These are phyloP conservation scores for Tricholoma flavovirens DNA, from an alignment of 768 basidiomycete genomes.

Conservation along the genomic window DNA sequence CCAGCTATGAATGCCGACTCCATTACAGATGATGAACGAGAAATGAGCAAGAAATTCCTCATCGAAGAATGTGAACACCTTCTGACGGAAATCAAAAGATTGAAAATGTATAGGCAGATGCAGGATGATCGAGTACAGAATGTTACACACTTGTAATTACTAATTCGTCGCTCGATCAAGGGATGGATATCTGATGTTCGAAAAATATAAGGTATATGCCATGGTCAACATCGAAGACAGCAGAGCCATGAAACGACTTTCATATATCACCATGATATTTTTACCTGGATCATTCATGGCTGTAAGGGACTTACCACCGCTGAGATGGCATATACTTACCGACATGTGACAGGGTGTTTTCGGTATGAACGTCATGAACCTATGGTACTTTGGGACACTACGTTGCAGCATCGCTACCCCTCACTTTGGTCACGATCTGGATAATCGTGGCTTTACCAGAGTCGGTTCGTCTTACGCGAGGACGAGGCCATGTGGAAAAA, in stretches of 20 bases:
- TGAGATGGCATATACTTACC: not conserved
- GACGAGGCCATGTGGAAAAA: not conserved
- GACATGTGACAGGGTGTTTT: conserved; percentile 39
- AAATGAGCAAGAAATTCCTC: conserved; percentile 22
- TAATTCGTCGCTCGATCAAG: not conserved
- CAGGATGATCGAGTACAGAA: conserved; percentile 43
- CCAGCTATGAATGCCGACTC: conserved; percentile 34
- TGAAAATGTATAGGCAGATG: conserved; percentile 36
- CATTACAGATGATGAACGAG: conserved; percentile 9
- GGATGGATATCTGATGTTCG: not conserved
- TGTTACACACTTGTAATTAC: conserved; percentile 41
- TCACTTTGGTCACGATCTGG: conserved; percentile 42
- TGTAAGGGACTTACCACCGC: conserved; percentile 19
- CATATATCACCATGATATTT: conserved; percentile 60
- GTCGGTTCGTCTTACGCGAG: not conserved
- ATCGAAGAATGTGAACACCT: conserved; percentile 42
- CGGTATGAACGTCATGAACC: conserved; percentile 50
- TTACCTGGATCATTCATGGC: conserved; percentile 49
- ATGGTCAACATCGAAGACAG: conserved; percentile 46
- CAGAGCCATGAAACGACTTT: conserved; percentile 45
- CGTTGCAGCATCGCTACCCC: conserved; percentile 29
- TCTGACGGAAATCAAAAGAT: conserved; percentile 41
- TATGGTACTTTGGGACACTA: conserved; percentile 33
- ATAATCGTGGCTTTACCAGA: conserved; percentile 40
- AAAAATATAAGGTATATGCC: conserved; percentile 35